Percentiles rank a stretch among this genome's conserved stretches.
phyloP scores from a whole-genome alignment of 768 basidiomycete genomes.

The Trametes elegans region DNA sequence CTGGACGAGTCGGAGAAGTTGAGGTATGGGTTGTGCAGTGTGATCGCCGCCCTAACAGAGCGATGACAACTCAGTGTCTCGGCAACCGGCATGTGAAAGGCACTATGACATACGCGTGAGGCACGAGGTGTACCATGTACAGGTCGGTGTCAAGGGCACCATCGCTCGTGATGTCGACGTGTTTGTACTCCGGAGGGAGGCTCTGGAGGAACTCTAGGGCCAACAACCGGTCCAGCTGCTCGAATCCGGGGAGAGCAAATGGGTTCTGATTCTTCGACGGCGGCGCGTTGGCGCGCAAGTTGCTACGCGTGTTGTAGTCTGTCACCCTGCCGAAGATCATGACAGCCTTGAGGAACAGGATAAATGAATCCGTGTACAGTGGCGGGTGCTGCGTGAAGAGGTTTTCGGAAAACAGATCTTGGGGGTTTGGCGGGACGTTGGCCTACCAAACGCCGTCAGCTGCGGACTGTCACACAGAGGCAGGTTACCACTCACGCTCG shows the following conservation, averaged over 20 bases:
- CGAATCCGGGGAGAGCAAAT: constrained; percentile 63
- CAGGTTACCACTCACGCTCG: constrained; percentile 48
- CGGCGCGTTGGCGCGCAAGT: constrained; percentile 61
- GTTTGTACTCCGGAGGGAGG: constrained; percentile 65
- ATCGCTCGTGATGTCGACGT: constrained; percentile 58
- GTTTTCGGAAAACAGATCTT: constrained; percentile 61
- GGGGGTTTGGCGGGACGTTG: constrained; percentile 60
- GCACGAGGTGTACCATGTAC: constrained; percentile 84
- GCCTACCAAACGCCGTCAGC: constrained; percentile 1
- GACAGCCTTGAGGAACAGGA: constrained; percentile 76
- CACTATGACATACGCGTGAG: constrained; percentile 67
- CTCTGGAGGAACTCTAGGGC: constrained; percentile 65
- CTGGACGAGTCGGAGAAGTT: constrained; percentile 67
- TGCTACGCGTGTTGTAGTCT: constrained; percentile 78
- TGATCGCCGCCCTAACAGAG: constrained; percentile 70
- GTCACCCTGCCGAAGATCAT: constrained; percentile 87
- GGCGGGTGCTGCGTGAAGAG: constrained; percentile 70
- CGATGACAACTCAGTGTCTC: not conserved
- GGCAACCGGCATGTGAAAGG: constrained; percentile 9
- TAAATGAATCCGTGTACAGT: constrained; percentile 78
- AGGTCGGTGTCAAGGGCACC: constrained; percentile 72
- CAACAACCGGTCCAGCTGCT: constrained; percentile 67
- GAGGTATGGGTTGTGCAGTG: constrained; percentile 81
- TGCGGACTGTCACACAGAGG: not conserved
- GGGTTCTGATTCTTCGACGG: constrained; percentile 75